A percentile compares a stretch with the other conserved stretches of the same genome.
Conservation (phyloP, 176 grass and related monocot genomes). For the Pontederia paniculata region DNA sequence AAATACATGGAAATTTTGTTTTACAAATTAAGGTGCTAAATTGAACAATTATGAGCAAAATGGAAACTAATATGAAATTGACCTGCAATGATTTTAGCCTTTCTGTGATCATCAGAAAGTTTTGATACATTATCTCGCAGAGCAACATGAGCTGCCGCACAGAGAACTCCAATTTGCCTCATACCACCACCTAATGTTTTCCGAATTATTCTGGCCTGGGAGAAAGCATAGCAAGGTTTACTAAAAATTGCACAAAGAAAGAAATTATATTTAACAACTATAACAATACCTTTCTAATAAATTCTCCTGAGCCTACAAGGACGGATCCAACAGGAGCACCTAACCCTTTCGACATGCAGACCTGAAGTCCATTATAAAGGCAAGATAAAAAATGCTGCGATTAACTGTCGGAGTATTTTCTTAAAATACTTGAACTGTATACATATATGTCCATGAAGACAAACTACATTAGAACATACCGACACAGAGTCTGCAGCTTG, state of each 20-base stretch:
- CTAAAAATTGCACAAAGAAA: background rate
- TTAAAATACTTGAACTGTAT: too few relatives aligned
- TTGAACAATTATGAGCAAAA: background rate
- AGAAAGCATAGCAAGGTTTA: background rate
- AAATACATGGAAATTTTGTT: background rate
- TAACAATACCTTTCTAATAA: constrained; percentile 65
- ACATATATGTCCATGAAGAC: too few relatives aligned
- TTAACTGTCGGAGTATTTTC: too few relatives aligned
- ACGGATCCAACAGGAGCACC: constrained; percentile 88
- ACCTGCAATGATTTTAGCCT: constrained; percentile 79
- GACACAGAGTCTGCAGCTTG: constrained; percentile 87
- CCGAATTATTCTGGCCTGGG: constrained; percentile 74
- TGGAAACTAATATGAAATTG: background rate
- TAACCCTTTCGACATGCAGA: constrained; percentile 89
- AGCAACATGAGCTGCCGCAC: constrained; percentile 69
- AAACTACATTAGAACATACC: constrained; percentile 21
- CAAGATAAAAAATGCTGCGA: background rate
- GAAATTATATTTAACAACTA: background rate
- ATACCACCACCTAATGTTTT: constrained; percentile 95
- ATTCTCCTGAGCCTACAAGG: constrained; percentile 57
- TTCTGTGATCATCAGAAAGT: constrained; percentile 74
- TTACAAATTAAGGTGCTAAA: background rate
- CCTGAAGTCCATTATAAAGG: constrained; percentile 28
- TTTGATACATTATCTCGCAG: constrained; percentile 54
- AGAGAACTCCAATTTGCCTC: constrained; percentile 91